phyloP scores from a whole-genome alignment of 2,329 filamentous ascomycete species.

The Didymella pinodella region DNA sequence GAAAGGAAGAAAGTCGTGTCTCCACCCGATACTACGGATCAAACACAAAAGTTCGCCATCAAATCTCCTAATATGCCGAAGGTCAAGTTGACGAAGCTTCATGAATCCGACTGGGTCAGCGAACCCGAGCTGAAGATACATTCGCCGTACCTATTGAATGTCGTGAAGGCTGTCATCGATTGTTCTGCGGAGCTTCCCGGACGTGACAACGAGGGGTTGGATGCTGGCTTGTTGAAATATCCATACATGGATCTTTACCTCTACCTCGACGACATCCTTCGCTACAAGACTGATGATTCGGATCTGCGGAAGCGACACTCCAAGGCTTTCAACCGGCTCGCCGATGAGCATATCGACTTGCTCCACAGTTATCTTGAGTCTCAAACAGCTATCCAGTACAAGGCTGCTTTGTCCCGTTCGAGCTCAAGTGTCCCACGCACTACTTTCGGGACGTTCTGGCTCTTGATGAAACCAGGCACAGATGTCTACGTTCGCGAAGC shows the following conservation, averaged over 20 bases:
- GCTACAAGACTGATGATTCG: background rate
- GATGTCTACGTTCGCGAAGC: conserved; percentile 22
- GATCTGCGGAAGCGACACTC: background rate
- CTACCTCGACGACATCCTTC: background rate
- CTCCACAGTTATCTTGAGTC: background rate
- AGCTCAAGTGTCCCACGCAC: background rate
- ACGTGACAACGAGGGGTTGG: background rate
- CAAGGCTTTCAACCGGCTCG: background rate
- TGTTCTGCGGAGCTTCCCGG: background rate
- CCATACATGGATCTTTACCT: background rate
- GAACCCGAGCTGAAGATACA: background rate
- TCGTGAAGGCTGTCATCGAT: background rate
- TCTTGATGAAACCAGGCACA: conserved; percentile 20
- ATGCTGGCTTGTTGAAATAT: background rate
- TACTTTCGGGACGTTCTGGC: conserved; percentile 19
- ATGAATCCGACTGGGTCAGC: background rate
- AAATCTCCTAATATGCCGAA: too few relatives aligned
- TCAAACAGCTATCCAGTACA: background rate
- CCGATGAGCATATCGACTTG: conserved; percentile 3
- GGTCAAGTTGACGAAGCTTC: background rate
- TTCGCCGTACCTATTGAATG: background rate
- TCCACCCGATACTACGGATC: too few relatives aligned
- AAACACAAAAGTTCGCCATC: too few relatives aligned
- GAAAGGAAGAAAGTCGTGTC: background rate
- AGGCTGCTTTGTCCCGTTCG: background rate